Evolutionary conservation across 2,329 filamentous ascomycete species (phyloP).

Genomic region (Neofusicoccum sp.): DNA sequence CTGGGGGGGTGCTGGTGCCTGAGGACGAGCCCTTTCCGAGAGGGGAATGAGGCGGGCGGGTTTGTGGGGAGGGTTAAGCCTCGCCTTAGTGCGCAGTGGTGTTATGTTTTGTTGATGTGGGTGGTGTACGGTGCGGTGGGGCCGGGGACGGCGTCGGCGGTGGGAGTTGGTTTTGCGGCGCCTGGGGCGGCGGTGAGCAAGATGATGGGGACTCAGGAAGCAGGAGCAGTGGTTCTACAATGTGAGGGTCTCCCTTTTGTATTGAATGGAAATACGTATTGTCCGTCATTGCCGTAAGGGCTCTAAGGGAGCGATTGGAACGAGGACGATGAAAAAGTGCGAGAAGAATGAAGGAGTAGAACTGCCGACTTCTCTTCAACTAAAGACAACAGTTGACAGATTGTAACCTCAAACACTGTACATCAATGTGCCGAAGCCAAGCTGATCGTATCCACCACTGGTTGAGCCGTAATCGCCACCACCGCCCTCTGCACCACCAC

Average conservation of each 20-base stretch:
- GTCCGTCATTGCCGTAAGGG: too few relatives aligned
- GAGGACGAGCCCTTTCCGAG: constrained; percentile 24
- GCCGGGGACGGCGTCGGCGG: constrained; percentile 33
- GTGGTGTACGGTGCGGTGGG: constrained; percentile 50
- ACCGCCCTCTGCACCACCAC: constrained; percentile 43
- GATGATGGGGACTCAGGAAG: too few relatives aligned
- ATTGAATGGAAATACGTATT: too few relatives aligned
- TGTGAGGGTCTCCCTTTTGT: too few relatives aligned
- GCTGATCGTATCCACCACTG: constrained; percentile 44
- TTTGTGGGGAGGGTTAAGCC: constrained; percentile 55
- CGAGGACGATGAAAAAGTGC: too few relatives aligned
- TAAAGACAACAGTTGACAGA: too few relatives aligned
- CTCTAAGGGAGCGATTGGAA: too few relatives aligned
- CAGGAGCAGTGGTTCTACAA: too few relatives aligned
- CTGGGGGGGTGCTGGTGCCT: constrained; percentile 26
- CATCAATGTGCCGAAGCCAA: constrained; percentile 37
- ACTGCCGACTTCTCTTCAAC: too few relatives aligned
- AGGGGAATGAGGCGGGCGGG: constrained; percentile 35
- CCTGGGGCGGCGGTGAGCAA: background rate
- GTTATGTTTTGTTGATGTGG: constrained; percentile 54
- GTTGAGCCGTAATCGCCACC: constrained; percentile 44
- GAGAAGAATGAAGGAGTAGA: too few relatives aligned
- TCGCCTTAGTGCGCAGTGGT: constrained; percentile 55
- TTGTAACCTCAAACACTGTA: constrained; percentile 20
- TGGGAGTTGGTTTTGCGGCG: background rate